phyloP scores from a whole-genome alignment of 305 asterid species.

The Fraxinus dipetala region DNA sequence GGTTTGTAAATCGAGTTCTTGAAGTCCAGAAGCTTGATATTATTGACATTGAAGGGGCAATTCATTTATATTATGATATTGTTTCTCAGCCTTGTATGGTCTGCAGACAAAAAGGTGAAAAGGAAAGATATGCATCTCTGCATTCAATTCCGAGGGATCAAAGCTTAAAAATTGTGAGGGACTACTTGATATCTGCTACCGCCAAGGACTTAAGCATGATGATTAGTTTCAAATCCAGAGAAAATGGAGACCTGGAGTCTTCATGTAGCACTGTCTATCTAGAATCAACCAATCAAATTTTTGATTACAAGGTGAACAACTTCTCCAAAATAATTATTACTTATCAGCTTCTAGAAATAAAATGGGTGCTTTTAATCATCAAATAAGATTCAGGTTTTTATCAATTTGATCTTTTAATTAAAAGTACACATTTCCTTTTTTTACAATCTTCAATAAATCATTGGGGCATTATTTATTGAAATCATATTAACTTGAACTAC shows the following conservation, averaged over 20 bases:
- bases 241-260: slow-evolving; percentile 43
- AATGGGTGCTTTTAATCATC: neutral
- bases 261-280: slow-evolving; percentile 42
- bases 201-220: slow-evolving; percentile 93
- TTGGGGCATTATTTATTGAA: neutral
- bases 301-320: slow-evolving; percentile 71
- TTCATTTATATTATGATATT: slow-evolving; percentile 76
- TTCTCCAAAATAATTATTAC: neutral
- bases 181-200: slow-evolving; percentile 83
- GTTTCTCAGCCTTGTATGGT: slow-evolving; percentile 65
- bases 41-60: slow-evolving; percentile 84
- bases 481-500: neutral
- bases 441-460: neutral
- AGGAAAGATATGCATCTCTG: slow-evolving; percentile 42
- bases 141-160: slow-evolving; percentile 62
- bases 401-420: neutral
- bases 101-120: slow-evolving; percentile 45
- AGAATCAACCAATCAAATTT: slow-evolving; percentile 64
- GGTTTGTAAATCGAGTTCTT: slow-evolving; percentile 65
- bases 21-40: slow-evolving; percentile 81
- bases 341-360: slow-evolving; percentile 10
- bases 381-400: slow-evolving; percentile 3
- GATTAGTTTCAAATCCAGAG: slow-evolving; percentile 62
- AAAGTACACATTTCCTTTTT: neutral
- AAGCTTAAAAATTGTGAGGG: slow-evolving; percentile 64